A percentile compares a stretch with the other conserved stretches of the same genome.
These are phyloP conservation scores for Lentinula sp. DNA, from an alignment of 768 basidiomycete species.

Conservation along the genomic window DNA sequence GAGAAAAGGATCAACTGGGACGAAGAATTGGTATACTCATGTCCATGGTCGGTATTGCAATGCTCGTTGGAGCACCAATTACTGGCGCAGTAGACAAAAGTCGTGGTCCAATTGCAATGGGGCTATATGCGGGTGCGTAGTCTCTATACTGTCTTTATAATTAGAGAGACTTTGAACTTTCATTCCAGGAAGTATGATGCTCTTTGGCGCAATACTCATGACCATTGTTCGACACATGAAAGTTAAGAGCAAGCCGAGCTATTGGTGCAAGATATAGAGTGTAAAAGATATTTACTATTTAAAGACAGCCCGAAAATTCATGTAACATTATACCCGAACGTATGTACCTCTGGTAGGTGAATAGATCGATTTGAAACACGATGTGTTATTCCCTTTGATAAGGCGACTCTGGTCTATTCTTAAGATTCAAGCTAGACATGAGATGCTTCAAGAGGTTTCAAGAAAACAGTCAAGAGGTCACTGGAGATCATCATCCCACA, in stretches of 20 bases:
- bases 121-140: not conserved
- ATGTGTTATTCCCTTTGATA: too few relatives aligned
- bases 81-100: constrained; percentile 4
- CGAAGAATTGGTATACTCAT: constrained; percentile 3
- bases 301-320: not conserved
- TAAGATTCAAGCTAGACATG: too few relatives aligned
- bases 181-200: constrained; percentile 1
- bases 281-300: not conserved
- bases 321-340: not conserved
- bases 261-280: not conserved
- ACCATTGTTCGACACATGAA: constrained; percentile 2
- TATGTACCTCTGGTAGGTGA: not conserved
- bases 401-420: too few relatives aligned
- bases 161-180: not conserved
- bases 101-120: constrained; percentile 1
- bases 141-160: not conserved
- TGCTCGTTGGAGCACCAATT: constrained; percentile 2
- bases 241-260: not conserved
- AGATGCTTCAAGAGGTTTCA: too few relatives aligned
- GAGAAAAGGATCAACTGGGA: constrained; percentile 3
- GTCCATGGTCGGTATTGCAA: constrained; percentile 3
- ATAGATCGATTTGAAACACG: not conserved
- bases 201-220: not conserved
- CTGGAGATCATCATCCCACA: too few relatives aligned
- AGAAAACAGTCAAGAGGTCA: too few relatives aligned